Conservation (phyloP, 2,329 filamentous ascomycete genomes). For the Fusarium robinianum region DNA sequence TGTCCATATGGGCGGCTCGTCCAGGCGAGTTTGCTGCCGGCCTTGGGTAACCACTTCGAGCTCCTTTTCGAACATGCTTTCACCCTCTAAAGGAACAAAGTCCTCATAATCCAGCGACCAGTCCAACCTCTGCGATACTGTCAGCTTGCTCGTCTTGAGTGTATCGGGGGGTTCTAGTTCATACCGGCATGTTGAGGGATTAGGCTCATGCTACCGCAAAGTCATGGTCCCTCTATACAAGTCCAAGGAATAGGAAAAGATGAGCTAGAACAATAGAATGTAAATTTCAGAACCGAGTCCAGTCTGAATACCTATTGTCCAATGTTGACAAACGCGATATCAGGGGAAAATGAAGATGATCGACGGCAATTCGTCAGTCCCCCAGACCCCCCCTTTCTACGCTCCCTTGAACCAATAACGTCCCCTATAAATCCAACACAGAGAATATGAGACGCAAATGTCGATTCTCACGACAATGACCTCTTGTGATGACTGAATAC, state of each 20-base stretch:
- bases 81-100: slow-evolving; percentile 1
- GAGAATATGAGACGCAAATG: too few relatives aligned
- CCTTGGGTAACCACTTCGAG: slow-evolving; percentile 13
- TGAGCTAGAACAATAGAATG: neutral
- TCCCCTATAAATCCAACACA: too few relatives aligned
- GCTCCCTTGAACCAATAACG: too few relatives aligned
- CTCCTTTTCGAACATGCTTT: slow-evolving; percentile 9
- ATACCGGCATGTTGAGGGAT: slow-evolving; percentile 21
- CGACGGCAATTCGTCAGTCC: too few relatives aligned
- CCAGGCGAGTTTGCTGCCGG: neutral
- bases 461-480: too few relatives aligned
- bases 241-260: neutral
- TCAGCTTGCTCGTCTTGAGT: neutral
- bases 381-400: too few relatives aligned
- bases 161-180: neutral
- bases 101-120: slow-evolving; percentile 8
- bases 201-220: slow-evolving; percentile 11
- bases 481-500: too few relatives aligned
- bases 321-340: too few relatives aligned
- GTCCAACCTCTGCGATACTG: slow-evolving; percentile 9
- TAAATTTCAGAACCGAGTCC: neutral
- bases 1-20: slow-evolving; percentile 20
- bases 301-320: too few relatives aligned
- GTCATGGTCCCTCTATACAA: neutral
- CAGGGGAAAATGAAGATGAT: too few relatives aligned